Evolutionary conservation across 345 rosid genomes (phyloP), one percentile per base, ranked within the genome.

Genomic region (Moringa oleifera): DNA sequence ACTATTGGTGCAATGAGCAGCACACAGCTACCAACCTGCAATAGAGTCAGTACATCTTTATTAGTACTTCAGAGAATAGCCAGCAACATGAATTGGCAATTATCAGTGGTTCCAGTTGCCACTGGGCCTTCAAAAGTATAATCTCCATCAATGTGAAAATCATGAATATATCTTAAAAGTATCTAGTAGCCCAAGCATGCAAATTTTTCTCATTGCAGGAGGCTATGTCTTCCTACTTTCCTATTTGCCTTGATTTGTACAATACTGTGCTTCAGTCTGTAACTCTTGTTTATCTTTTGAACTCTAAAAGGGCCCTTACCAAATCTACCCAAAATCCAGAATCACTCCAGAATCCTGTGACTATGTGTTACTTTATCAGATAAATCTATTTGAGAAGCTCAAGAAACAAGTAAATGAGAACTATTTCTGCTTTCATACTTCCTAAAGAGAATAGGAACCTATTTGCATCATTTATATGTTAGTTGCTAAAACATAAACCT

Each of bases 21-120:
- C 16, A 20, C 10, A 56, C 51, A 47, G 37, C 37, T 66, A 12
- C 59, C 65, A 62, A n/a, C 55, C 74, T 69, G 74, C 70, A 36
- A 54, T 18, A 25, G 10, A 50, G 57, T 36, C 61, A 61, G 11
- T 57, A 50, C 28, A 54, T 41, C 23, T 41, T 41, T 41, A 41
- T 41, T 41, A 20, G 13, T 56, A 22, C 53, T 50, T 17, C 22
- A 6, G 53, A 52, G 11, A 52, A 62, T 23, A 21, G 7, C n/a
- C 11, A 18, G 2, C 17, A 16, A 31, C 6, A 52, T 23, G 19
- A 33, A 24, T 41, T 18, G 18, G 19, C 41, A 70, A 36, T 50
- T 52, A 68, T 2, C 46, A 18, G 45, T 22, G 7, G 21, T 25
- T 6, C 20, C 17, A 20, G 1, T 17, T 23, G 45, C 41, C 23